Evolutionary conservation across 1,284 basidiomycete genomes (phyloP), one percentile per base, ranked within the genome.

Genomic region (Sanghuangporus sanghuang): DNA sequence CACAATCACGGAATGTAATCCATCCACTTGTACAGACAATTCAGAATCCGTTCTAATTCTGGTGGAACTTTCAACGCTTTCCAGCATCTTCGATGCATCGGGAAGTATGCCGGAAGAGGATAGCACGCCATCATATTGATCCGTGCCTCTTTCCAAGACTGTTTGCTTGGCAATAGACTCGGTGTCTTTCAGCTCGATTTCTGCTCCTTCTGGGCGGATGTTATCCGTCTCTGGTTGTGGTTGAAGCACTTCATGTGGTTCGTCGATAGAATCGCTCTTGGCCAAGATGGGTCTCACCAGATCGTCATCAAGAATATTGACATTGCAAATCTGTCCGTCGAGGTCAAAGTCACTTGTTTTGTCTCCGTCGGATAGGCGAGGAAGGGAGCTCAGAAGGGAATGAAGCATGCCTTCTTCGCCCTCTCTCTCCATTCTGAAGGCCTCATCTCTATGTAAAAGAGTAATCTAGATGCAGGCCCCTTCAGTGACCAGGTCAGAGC

Each of bases 361-460:
- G 11, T 67, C 63, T 2, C 74, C 74, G 16, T 72, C 71, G 3
- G 78, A 77, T 2, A 95, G 74, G 18, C 85, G 80, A 0, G 93
- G 93, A 14, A 95, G 73, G 16, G 83, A 78, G 44, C 85, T 87
- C 18, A 96, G 80, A 6, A 93, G 73, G 0, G 92, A 90, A 73
- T 95, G 93, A n/a, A 93, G 79, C 89, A 92, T 91, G 35, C 89
- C 90, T 7, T 90, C 87, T 69, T 92, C 89, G 27, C 82, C 86
- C 71, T 86, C 85, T 64, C 81, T 76, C 62, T 84, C 78, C 23
- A 92, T 73, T 40, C 75, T 71, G 56, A 78, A 69, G 1, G 86
- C 82, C 61, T 89, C 85, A 36, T 79, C 76, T 71, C 87, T 89
- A 54, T 86, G 79, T 11, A 81, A 74, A 16, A 92, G 71, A 42